Base-by-base conservation (phyloP, 176 grass and related monocot genomes). In the Saccharum officinarum region DNA sequence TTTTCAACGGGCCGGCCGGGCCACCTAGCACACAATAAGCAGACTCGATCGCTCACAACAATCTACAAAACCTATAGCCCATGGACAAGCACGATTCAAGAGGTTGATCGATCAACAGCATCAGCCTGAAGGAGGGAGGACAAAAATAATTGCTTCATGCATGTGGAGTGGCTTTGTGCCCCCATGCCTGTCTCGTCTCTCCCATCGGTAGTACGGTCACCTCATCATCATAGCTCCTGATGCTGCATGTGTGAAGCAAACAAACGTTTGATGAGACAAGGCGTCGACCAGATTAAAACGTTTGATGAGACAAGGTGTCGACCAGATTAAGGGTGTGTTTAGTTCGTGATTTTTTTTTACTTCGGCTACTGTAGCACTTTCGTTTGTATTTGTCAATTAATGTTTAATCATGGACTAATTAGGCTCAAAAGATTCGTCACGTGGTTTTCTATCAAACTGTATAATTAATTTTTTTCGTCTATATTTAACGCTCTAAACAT, bases 1-100 rank as follows among this genome's bases (percentile, higher is more conserved):
- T 88, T 85, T 90, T 87, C 81, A 87, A 38, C 80, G 72, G 39
- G 38, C 39, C 39, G 39, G 76, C 57, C 22, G n/a, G 80, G 73
- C 45, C 79, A 83, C 86, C 83, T 42, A 87, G 80, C 80, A 83
- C 84, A 75, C 89, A 69, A 34, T 34, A 34, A 28, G n/a, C 31
- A 25, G 18, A 83, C 75, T 36, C 33, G 33, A 34, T 34, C 33
- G 33, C 33, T 62, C 84, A 67, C 55, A 77, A 54, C 64, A 72
- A 90, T 90, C 78, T 90, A 90, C 83, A 90, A 52, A 77, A 52
- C 70, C 88, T 77, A 86, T 77, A 86, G 71, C 22, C 57, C 57
- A 59, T n/a, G 52, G 18, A 25, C 57, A 61, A 61, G 57, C 57
- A 61, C 22, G 20, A 59, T 59, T 59, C 55, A 59, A 23, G 22